These are phyloP conservation scores for Ottelia alismoides DNA, from an alignment of 106 monocot species.

Conservation along the genomic window DNA sequence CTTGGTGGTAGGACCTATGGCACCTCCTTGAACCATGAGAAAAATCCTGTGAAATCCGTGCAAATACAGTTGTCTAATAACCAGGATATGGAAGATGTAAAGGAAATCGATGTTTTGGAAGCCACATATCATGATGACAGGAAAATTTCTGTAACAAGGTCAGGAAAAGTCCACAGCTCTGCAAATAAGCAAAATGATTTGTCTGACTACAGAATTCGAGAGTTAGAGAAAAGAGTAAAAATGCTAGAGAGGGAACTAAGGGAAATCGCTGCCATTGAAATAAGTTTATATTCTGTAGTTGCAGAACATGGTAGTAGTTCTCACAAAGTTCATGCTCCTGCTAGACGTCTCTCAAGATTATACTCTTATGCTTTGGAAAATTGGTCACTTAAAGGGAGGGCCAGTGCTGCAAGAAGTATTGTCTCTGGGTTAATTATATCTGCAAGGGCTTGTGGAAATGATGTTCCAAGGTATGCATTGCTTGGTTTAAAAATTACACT, in stretches of 20 bases:
- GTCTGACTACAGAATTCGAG: slow-evolving; percentile 27
- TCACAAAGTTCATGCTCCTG: slow-evolving; percentile 90
- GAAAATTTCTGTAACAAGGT: background rate
- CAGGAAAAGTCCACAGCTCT: background rate
- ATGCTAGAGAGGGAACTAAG: slow-evolving; percentile 65
- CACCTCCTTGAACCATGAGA: slow-evolving; percentile 16
- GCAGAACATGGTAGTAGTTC: slow-evolving; percentile 84
- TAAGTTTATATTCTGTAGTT: slow-evolving; percentile 54
- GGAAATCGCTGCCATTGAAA: slow-evolving; percentile 78
- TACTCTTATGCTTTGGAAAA: slow-evolving; percentile 48
- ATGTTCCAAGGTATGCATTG: slow-evolving; percentile 61
- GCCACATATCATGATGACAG: slow-evolving; percentile 1
- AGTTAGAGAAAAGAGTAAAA: slow-evolving; percentile 51
- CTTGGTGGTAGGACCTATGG: slow-evolving; percentile 16
- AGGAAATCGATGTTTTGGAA: slow-evolving; percentile 46
- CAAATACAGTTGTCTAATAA: slow-evolving; percentile 13
- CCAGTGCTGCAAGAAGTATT: slow-evolving; percentile 46
- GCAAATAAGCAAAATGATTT: too few species aligned
- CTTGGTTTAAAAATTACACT: too few species aligned
- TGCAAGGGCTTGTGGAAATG: slow-evolving; percentile 89
- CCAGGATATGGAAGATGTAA: slow-evolving; percentile 41
- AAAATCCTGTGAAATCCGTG: slow-evolving; percentile 30
- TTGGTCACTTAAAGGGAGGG: slow-evolving; percentile 33
- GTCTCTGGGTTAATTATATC: slow-evolving; percentile 59
- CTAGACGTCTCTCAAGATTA: slow-evolving; percentile 72